A percentile compares a stretch with the other conserved stretches of the same genome.
These are phyloP conservation scores for Paracorniculantispora psalliotae DNA, from an alignment of 2,329 filamentous ascomycete species.

Conservation along the genomic window DNA sequence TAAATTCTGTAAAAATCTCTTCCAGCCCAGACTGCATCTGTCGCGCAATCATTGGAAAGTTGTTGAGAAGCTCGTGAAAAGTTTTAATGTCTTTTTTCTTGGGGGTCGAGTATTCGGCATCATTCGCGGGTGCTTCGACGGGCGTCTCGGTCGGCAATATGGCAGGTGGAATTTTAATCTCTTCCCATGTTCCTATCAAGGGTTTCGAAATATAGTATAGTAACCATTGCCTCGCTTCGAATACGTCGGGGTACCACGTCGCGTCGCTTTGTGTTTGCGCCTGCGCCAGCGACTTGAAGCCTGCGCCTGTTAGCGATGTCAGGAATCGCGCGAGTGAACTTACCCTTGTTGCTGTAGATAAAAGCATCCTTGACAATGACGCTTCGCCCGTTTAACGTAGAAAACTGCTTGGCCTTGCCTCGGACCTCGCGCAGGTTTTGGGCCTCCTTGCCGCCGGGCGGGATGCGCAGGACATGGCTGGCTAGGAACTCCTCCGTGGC, in stretches of 20 bases:
- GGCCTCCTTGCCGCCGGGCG: slow-evolving; percentile 51
- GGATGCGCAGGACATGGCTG: slow-evolving; percentile 91
- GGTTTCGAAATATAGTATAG: slow-evolving; percentile 94
- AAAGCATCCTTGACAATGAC: slow-evolving; percentile 91
- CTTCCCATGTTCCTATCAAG: slow-evolving; percentile 76
- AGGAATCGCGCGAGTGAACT: slow-evolving; percentile 15
- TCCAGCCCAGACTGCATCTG: slow-evolving; percentile 95
- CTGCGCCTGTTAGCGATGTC: slow-evolving; percentile 37
- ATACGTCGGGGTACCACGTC: slow-evolving; percentile 83
- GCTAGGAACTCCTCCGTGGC: slow-evolving; percentile 90
- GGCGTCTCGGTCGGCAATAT: slow-evolving; percentile 42
- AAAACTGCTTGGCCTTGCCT: slow-evolving; percentile 90
- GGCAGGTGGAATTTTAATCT: slow-evolving; percentile 66
- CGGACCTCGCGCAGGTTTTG: slow-evolving; percentile 77
- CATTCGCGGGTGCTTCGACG: slow-evolving; percentile 30
- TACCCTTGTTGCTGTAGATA: slow-evolving; percentile 95
- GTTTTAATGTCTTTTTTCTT: slow-evolving; percentile 86
- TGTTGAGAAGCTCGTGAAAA: slow-evolving; percentile 82
- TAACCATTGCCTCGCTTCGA: slow-evolving; percentile 89
- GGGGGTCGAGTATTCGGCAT: slow-evolving; percentile 38
- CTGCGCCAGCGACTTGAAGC: slow-evolving; percentile 88
- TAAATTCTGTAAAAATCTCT: slow-evolving; percentile 84
- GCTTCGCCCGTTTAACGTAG: slow-evolving; percentile 85
- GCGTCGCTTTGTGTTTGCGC: slow-evolving; percentile 79
- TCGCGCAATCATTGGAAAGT: slow-evolving; percentile 91